These are phyloP conservation scores for Phytophthora macrochlamydospora DNA, from an alignment of 352 stramenopile species.

Conservation along the genomic window DNA sequence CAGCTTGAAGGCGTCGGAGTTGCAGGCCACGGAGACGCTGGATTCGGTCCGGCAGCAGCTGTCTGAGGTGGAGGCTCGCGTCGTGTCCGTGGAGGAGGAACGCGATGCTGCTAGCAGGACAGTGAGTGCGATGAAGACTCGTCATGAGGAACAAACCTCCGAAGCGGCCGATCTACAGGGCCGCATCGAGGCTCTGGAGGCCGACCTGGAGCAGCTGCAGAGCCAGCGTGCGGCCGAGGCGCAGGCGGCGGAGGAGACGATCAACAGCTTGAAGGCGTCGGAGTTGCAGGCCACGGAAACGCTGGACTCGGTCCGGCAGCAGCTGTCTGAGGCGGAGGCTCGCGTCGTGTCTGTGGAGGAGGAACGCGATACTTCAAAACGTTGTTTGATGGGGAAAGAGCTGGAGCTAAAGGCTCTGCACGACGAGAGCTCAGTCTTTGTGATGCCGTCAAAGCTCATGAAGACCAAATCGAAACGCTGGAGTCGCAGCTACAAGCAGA, in stretches of 20 bases:
- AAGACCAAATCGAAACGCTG: neutral
- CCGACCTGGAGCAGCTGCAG: neutral
- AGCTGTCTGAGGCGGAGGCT: conserved; percentile 9
- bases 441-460: neutral
- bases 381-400: conserved; percentile 4
- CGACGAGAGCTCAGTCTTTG: neutral
- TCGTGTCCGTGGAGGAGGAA: conserved; percentile 3
- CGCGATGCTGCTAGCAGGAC: neutral
- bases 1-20: conserved; percentile 1
- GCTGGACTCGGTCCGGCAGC: conserved; percentile 11
- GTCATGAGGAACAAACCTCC: neutral
- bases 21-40: conserved; percentile 6
- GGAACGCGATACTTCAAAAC: neutral
- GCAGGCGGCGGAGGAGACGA: conserved; percentile 10
- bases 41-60: conserved; percentile 13
- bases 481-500: conserved; percentile 13
- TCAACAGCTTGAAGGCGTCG: conserved; percentile 1
- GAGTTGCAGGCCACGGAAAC: conserved; percentile 3
- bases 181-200: conserved; percentile 11
- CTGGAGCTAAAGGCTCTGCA: neutral
- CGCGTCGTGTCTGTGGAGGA: conserved; percentile 1
- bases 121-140: conserved; percentile 6
- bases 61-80: neutral
- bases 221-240: conserved; percentile 15
- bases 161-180: conserved; percentile 2